A percentile compares a stretch with the other conserved stretches of the same genome.
Conservation (phyloP, 1,139 yeast species). For the Lodderomyces parapsilosis region DNA sequence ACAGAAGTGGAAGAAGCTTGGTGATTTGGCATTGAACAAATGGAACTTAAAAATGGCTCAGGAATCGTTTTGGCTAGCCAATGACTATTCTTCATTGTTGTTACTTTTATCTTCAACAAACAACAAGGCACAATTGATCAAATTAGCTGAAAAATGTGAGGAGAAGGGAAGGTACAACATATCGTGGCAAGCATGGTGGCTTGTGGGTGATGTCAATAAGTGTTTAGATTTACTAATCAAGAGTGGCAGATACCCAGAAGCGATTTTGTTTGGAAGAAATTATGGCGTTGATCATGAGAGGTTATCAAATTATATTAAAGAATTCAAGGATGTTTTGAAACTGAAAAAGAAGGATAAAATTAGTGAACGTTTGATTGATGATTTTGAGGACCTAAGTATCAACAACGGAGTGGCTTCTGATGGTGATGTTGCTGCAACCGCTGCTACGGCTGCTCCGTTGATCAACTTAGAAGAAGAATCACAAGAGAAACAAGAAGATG, state of each 20-base stretch:
- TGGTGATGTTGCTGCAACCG: slow-evolving; percentile 17
- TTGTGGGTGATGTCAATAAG: slow-evolving; percentile 64
- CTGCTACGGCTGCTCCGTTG: slow-evolving; percentile 23
- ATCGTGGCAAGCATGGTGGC: slow-evolving; percentile 93
- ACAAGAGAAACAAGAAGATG: slow-evolving; percentile 16
- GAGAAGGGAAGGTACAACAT: slow-evolving; percentile 77
- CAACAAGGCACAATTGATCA: slow-evolving; percentile 55
- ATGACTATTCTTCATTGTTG: slow-evolving; percentile 79
- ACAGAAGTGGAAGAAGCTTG: slow-evolving; percentile 84
- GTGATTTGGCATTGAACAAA: slow-evolving; percentile 75
- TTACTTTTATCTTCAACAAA: slow-evolving; percentile 83
- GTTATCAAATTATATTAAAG: slow-evolving; percentile 34
- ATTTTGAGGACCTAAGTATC: slow-evolving; percentile 26
- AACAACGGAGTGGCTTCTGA: slow-evolving; percentile 20
- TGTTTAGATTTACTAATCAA: slow-evolving; percentile 67
- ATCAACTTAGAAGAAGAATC: slow-evolving; percentile 28
- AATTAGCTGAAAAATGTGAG: slow-evolving; percentile 65
- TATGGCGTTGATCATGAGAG: slow-evolving; percentile 52
- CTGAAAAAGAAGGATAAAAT: slow-evolving; percentile 54
- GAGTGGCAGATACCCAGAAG: slow-evolving; percentile 79
- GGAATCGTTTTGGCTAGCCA: slow-evolving; percentile 75
- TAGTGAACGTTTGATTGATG: slow-evolving; percentile 57
- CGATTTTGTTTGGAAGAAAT: slow-evolving; percentile 75
- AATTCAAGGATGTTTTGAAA: slow-evolving; percentile 65
- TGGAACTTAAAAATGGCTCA: slow-evolving; percentile 86